These are phyloP conservation scores for Thoreauomyces humboldtii DNA, from an alignment of 192 early-diverging fungal genomes.

Conservation along the genomic window DNA sequence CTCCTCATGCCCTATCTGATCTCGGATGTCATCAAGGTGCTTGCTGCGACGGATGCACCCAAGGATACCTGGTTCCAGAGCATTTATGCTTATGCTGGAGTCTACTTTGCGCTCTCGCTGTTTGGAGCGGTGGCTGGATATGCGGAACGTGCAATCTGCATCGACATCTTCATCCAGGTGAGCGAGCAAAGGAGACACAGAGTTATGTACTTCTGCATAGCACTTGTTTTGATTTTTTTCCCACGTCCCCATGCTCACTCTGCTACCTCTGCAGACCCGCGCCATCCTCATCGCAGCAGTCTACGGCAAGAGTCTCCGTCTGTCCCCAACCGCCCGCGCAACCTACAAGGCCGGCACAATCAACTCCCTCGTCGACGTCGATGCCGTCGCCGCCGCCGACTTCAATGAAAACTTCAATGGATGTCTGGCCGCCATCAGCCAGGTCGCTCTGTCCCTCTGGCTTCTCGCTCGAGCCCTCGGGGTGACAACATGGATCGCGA, in stretches of 20 bases:
- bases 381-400: neutral
- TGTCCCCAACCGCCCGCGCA: conserved; percentile 21
- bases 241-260: too few species aligned
- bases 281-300: conserved; percentile 25
- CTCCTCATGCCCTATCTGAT: neutral
- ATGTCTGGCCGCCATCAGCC: neutral
- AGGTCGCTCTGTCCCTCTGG: conserved; percentile 1
- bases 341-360: neutral
- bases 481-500: neutral
- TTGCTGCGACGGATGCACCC: too few species aligned
- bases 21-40: neutral
- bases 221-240: too few species aligned
- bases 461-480: conserved; percentile 1
- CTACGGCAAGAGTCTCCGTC: conserved; percentile 29
- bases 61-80: neutral
- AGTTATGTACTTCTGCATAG: too few species aligned
- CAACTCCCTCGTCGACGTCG: conserved; percentile 4
- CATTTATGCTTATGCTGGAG: neutral
- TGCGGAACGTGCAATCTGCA: neutral
- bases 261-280: too few species aligned
- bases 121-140: neutral
- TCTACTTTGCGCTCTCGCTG: conserved; percentile 9
- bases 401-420: neutral
- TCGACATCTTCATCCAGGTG: conserved; percentile 8
- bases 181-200: too few species aligned